phyloP scores from a whole-genome alignment of 228 moss, liverwort and hornwort genomes.

The Sphagnum fallax region DNA sequence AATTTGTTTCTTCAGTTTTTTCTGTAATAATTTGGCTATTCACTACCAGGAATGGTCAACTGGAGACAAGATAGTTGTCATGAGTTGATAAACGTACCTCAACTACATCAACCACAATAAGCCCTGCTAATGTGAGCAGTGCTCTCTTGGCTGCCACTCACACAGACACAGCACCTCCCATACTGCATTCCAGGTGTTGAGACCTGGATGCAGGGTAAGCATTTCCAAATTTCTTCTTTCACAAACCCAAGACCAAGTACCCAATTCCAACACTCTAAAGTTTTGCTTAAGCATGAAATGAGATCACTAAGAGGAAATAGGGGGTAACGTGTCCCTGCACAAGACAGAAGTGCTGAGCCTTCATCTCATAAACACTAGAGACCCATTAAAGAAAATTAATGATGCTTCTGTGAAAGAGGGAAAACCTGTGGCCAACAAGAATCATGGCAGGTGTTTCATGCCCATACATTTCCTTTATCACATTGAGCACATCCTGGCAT shows the following conservation, averaged over 20 bases:
- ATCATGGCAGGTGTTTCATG: conserved; percentile 72
- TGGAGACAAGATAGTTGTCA: too few relatives aligned
- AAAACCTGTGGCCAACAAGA: conserved; percentile 89
- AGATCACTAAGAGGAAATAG: too few relatives aligned
- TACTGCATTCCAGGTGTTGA: conserved; percentile 44
- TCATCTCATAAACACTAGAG: too few relatives aligned
- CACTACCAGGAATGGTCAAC: too few relatives aligned
- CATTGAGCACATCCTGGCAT: conserved; percentile 68
- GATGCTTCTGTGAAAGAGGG: background rate
- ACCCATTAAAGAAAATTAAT: too few relatives aligned
- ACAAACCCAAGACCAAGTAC: too few relatives aligned
- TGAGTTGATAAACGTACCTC: conserved; percentile 38
- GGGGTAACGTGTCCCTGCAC: too few relatives aligned
- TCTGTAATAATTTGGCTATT: too few relatives aligned
- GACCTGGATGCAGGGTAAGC: background rate
- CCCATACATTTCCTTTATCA: conserved; percentile 65
- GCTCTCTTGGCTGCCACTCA: conserved; percentile 77
- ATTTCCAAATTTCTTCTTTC: background rate
- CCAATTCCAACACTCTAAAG: too few relatives aligned
- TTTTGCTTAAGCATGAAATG: too few relatives aligned
- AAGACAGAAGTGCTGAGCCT: too few relatives aligned
- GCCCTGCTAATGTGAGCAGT: conserved; percentile 75
- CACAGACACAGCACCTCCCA: conserved; percentile 97
- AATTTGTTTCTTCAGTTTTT: too few relatives aligned
- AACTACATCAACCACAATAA: conserved; percentile 97